Percentiles rank a stretch among this genome's conserved stretches.
Conservation (phyloP, 2,329 filamentous ascomycete genomes). For the Diaporthe caulivora region DNA sequence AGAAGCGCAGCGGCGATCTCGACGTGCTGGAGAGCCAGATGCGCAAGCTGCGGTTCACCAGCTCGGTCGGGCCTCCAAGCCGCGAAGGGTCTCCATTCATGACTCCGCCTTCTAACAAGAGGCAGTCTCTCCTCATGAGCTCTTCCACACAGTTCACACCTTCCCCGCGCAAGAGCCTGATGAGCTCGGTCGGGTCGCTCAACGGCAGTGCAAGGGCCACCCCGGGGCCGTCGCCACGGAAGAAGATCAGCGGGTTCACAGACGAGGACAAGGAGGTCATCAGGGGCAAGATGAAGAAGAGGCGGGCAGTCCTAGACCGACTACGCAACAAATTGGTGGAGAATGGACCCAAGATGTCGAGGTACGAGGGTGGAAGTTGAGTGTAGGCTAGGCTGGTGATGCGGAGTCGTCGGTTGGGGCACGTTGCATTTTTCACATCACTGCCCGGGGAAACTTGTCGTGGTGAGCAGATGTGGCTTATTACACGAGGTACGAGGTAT, state of each 20-base stretch:
- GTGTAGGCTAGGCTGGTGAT: neutral
- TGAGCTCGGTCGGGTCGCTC: conserved; percentile 56
- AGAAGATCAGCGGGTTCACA: conserved; percentile 73
- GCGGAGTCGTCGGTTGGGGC: neutral
- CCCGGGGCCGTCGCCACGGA: conserved; percentile 63
- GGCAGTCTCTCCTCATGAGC: conserved; percentile 52
- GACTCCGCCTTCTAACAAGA: conserved; percentile 52
- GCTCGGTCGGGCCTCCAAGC: conserved; percentile 45
- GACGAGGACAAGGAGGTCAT: conserved; percentile 69
- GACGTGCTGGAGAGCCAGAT: conserved; percentile 91
- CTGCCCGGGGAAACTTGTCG: neutral
- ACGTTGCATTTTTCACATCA: neutral
- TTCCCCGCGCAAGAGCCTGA: conserved; percentile 52
- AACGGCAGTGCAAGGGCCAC: conserved; percentile 46
- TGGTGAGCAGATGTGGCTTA: neutral
- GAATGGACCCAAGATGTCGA: conserved; percentile 63
- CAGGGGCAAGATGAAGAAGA: conserved; percentile 65
- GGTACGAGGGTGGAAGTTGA: conserved; percentile 43
- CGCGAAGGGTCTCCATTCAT: conserved; percentile 56
- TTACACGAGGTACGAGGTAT: neutral
- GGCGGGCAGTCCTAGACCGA: conserved; percentile 65
- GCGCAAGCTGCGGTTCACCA: conserved; percentile 60
- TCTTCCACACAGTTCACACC: conserved; percentile 46
- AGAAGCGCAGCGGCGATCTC: conserved; percentile 91
- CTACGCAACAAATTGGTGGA: conserved; percentile 63